Conservation (phyloP, 345 rosid species). For the Eucalyptus microcorys region DNA sequence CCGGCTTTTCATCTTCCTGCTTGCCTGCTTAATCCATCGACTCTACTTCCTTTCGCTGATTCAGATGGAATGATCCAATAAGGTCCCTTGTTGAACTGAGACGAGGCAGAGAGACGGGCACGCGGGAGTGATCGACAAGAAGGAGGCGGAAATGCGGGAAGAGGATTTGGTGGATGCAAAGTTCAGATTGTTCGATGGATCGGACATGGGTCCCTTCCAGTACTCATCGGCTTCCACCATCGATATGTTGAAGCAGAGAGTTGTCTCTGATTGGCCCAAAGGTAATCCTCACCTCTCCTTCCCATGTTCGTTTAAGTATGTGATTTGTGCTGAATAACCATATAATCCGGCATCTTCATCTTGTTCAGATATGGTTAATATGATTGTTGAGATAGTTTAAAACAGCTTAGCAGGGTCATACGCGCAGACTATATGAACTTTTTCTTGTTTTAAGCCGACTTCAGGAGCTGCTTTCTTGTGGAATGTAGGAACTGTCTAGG, state of each 20-base stretch:
- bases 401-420: no score
- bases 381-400: neutral
- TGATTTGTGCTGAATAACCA: neutral
- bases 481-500: neutral
- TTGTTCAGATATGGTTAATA: neutral
- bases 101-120: neutral
- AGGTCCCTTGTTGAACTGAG: neutral
- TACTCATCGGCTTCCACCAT: slow-evolving; percentile 74
- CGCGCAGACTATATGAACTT: neutral
- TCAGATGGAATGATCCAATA: neutral
- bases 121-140: neutral
- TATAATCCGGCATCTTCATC: neutral
- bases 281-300: slow-evolving; percentile 14
- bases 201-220: slow-evolving; percentile 85
- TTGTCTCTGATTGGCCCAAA: slow-evolving; percentile 93
- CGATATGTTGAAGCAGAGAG: slow-evolving; percentile 81
- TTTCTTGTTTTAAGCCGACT: neutral
- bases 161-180: slow-evolving; percentile 76
- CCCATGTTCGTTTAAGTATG: neutral
- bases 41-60: neutral
- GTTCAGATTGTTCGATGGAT: slow-evolving; percentile 87
- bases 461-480: neutral
- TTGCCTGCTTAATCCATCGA: neutral
- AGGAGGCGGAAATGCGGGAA: slow-evolving; percentile 54
- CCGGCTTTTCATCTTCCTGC: neutral